A percentile compares a stretch with the other conserved stretches of the same genome.
These are phyloP conservation scores for Letharia lupina DNA, from an alignment of 495 filamentous ascomycete genomes.

Conservation along the genomic window DNA sequence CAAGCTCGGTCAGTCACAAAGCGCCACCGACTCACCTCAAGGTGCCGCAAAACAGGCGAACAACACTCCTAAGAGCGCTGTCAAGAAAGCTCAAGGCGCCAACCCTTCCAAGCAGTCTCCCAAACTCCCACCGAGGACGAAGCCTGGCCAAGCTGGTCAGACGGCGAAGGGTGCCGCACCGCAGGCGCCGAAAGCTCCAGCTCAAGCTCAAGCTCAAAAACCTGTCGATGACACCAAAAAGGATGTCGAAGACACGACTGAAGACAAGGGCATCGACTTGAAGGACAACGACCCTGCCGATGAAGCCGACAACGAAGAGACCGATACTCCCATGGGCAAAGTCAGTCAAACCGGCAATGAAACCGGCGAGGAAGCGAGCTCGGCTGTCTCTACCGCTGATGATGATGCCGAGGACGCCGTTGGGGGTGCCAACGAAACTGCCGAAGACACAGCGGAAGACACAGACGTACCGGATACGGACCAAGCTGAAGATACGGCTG, in stretches of 20 bases:
- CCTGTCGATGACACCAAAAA: slow-evolving; percentile 19
- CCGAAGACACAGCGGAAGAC: slow-evolving; percentile 29
- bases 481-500: slow-evolving; percentile 25
- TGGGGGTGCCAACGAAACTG: slow-evolving; percentile 26
- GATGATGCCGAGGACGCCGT: slow-evolving; percentile 30
- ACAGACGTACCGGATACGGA: slow-evolving; percentile 29
- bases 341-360: slow-evolving; percentile 28
- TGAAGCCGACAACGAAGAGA: slow-evolving; percentile 29
- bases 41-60: slow-evolving; percentile 20
- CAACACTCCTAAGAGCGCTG: slow-evolving; percentile 28
- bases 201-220: slow-evolving; percentile 23
- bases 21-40: slow-evolving; percentile 20
- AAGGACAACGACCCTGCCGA: slow-evolving; percentile 31
- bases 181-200: slow-evolving; percentile 17
- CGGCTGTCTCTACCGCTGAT: slow-evolving; percentile 24
- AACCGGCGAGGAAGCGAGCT: slow-evolving; percentile 29
- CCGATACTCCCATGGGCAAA: slow-evolving; percentile 25
- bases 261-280: slow-evolving; percentile 27
- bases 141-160: slow-evolving; percentile 19
- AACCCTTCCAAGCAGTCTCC: slow-evolving; percentile 23
- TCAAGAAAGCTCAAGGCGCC: slow-evolving; percentile 21
- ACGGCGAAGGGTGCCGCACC: slow-evolving; percentile 21
- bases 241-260: slow-evolving; percentile 26
- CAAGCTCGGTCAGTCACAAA: slow-evolving; percentile 33
- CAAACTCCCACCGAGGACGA: slow-evolving; percentile 29